Evolutionary conservation across 2,329 filamentous ascomycete genomes (phyloP), one percentile per base, ranked within the genome.

Genomic region (Colletotrichum musicola): DNA sequence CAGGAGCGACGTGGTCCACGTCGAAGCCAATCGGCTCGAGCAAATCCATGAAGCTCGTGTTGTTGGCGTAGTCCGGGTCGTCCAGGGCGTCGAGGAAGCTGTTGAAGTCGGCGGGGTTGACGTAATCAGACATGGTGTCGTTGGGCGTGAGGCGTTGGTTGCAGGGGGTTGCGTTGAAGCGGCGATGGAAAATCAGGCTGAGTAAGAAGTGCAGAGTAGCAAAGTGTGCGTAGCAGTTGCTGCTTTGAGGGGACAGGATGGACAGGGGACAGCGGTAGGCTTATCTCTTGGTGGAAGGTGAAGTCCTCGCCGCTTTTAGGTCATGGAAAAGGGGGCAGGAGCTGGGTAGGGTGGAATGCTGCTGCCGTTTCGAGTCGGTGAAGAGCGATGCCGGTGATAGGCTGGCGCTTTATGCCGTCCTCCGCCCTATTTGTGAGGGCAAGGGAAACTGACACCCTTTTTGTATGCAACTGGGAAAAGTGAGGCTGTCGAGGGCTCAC

Each of bases 51-150:
- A 54, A 67, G 42, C 27, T 16, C 58, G 69, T 56, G 62, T 73
- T 58, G 13, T 67, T 55, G 46, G 50, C 55, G 47, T 55, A 1
- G 4, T 62, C 3, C 6, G 51, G 14, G 57, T 54, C n/a, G 40
- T 18, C 57, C 35, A 64, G 10, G 6, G 44, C 35, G 18, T 59
- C 64, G 3, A 73, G 51, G 51, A 71, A 65, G 50, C 73, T 22
- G 60, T 59, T 47, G 13, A 59, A 2, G 4, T 56, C 68, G 56
- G 63, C 55, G 65, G 68, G 44, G 42, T 44, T 9, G 47, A 73
- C 1, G 70, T 72, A 71, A 62, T 77, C 72, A 3, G 74, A 74
- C 75, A 77, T 77, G 38, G 68, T 72, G 71, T 10, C 30, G 30
- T 2, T 10, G 1, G 30, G 27, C 35, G 25, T 42, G 38, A n/a